A percentile compares a stretch with the other conserved stretches of the same genome.
Evolutionary conservation across 805 yeast species (phyloP).

Genomic region (Ogataea sp.): DNA sequence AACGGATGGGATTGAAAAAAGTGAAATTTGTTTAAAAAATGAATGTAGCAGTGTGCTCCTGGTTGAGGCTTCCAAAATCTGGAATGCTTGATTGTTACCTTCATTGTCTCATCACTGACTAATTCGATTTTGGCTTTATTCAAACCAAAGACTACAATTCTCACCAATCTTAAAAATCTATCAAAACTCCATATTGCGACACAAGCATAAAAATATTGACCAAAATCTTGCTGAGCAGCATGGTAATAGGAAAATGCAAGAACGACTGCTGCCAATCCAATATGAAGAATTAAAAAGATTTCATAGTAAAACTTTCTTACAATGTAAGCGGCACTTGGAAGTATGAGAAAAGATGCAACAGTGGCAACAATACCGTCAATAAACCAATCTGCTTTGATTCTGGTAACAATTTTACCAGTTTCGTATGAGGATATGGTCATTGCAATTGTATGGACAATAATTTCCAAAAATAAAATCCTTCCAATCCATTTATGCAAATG

Average conservation of each 20-base stretch:
- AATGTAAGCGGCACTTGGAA: constrained; percentile 36
- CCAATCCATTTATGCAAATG: constrained; percentile 52
- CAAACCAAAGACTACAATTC: constrained; percentile 30
- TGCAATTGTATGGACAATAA: constrained; percentile 36
- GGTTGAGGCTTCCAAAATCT: constrained; percentile 43
- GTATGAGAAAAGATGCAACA: constrained; percentile 30
- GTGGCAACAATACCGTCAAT: constrained; percentile 29
- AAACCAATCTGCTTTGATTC: constrained; percentile 21
- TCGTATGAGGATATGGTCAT: constrained; percentile 18
- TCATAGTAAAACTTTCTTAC: constrained; percentile 56
- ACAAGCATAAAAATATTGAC: constrained; percentile 27
- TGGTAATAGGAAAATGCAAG: constrained; percentile 55
- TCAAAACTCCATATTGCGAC: constrained; percentile 49
- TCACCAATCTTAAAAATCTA: constrained; percentile 35
- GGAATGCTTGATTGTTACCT: constrained; percentile 39
- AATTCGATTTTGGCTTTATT: constrained; percentile 29
- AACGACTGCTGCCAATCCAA: constrained; percentile 44
- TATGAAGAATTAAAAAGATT: constrained; percentile 48
- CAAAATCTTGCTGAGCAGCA: constrained; percentile 27
- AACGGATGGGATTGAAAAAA: constrained; percentile 68
- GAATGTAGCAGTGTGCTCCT: constrained; percentile 52
- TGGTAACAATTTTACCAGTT: constrained; percentile 13
- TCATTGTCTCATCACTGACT: constrained; percentile 37
- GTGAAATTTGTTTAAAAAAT: constrained; percentile 41
- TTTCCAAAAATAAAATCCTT: constrained; percentile 31